Percentiles rank a stretch among this genome's conserved stretches.
These are phyloP conservation scores for Suillus occidentalis DNA, from an alignment of 768 basidiomycete genomes.

Conservation along the genomic window DNA sequence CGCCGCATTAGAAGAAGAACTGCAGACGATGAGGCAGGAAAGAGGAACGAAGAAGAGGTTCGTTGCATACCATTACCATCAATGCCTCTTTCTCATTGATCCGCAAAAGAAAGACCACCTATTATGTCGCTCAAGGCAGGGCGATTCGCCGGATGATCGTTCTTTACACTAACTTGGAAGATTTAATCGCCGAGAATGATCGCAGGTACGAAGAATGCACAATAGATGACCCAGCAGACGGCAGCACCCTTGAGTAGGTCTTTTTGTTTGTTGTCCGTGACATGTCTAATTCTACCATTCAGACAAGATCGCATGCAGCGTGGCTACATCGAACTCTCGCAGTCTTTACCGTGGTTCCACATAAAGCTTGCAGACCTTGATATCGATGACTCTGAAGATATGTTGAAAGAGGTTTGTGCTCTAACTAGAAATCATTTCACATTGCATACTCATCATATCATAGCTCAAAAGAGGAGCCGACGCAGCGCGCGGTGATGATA, in stretches of 20 bases:
- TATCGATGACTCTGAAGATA: background rate
- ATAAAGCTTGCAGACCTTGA: background rate
- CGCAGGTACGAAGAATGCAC: background rate
- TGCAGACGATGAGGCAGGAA: no score
- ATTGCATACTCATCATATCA: background rate
- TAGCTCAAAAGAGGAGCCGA: constrained; percentile 1
- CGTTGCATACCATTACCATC: no score
- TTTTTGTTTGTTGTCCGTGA: no score
- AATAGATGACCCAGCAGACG: background rate
- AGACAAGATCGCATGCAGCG: background rate
- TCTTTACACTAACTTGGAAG: background rate
- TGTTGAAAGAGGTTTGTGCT: background rate
- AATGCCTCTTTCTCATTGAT: no score
- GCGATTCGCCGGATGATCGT: background rate
- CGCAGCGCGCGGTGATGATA: background rate
- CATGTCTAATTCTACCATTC: background rate
- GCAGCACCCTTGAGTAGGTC: background rate
- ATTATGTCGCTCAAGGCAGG: background rate
- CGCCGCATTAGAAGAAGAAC: no score
- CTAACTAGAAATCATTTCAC: background rate
- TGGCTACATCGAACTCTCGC: background rate
- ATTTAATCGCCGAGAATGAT: background rate
- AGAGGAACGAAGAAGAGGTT: no score
- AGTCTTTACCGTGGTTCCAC: background rate
- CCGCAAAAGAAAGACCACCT: background rate